Evolutionary conservation across 805 yeast genomes (phyloP).

Genomic region (Starmerella bombicola): DNA sequence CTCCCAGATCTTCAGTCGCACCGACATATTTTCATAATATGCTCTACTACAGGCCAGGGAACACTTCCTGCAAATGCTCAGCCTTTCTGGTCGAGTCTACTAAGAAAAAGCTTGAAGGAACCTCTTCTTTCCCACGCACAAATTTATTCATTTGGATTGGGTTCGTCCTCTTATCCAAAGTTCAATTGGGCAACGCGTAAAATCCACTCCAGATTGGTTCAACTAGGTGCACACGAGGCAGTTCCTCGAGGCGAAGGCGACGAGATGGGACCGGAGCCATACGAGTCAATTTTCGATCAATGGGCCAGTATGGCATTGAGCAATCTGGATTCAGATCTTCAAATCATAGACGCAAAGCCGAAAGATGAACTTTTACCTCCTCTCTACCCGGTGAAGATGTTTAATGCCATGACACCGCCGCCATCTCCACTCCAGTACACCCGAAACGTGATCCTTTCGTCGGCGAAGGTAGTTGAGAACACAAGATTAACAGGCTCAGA

Average conservation of each 20-base stretch:
- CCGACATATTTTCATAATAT: conserved; percentile 41
- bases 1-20: conserved; percentile 34
- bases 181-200: conserved; percentile 82
- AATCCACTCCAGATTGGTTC: conserved; percentile 61
- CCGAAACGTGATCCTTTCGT: background rate
- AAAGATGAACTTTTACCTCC: conserved; percentile 14
- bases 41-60: conserved; percentile 94
- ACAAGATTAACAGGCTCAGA: conserved; percentile 49
- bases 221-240: conserved; percentile 68
- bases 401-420: background rate
- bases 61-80: conserved; percentile 70
- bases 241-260: conserved; percentile 77
- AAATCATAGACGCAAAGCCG: conserved; percentile 3
- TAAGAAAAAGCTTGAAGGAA: conserved; percentile 50
- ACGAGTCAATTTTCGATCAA: conserved; percentile 62
- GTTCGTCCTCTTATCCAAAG: conserved; percentile 83
- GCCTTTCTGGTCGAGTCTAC: conserved; percentile 61
- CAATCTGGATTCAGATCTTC: conserved; percentile 15
- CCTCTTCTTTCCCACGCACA: conserved; percentile 49
- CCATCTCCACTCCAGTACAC: background rate
- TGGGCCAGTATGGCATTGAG: conserved; percentile 40
- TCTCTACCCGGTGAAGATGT: background rate
- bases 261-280: conserved; percentile 59
- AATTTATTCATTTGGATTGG: conserved; percentile 75
- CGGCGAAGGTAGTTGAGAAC: conserved; percentile 42